These are phyloP conservation scores for Syzygium aromaticum DNA, from an alignment of 345 rosid species.

Conservation along the genomic window DNA sequence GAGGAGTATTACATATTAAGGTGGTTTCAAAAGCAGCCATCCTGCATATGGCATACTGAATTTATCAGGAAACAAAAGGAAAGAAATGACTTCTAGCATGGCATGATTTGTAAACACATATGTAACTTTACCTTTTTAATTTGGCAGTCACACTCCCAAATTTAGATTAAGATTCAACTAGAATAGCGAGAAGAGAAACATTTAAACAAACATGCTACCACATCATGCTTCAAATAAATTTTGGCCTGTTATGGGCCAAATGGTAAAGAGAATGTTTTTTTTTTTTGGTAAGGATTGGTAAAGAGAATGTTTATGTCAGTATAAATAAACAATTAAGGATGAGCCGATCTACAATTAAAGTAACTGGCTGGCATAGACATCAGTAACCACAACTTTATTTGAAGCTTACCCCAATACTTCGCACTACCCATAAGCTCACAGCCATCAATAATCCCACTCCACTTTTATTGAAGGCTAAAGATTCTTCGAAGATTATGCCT, in stretches of 20 bases:
- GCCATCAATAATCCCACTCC: constrained; percentile 97
- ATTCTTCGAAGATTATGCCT: constrained; percentile 89
- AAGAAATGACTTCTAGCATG: not conserved
- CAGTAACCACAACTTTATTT: not conserved
- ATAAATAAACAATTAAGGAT: not conserved
- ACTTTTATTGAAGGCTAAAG: constrained; percentile 92
- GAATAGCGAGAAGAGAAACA: not conserved
- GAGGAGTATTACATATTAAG: not conserved
- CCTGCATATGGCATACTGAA: not conserved
- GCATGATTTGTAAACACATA: not conserved
- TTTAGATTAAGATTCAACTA: not conserved
- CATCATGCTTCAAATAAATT: not conserved
- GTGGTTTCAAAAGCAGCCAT: not conserved
- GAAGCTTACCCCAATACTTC: constrained; percentile 78
- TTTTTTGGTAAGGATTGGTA: too few relatives aligned
- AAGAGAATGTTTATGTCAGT: not conserved
- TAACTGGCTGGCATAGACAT: not conserved
- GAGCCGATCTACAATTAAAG: not conserved
- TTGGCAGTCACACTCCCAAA: not conserved
- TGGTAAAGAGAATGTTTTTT: not conserved
- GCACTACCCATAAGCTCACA: constrained; percentile 86
- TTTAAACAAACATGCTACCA: not conserved
- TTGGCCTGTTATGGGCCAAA: not conserved
- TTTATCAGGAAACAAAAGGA: not conserved
- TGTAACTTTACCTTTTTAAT: not conserved